These are phyloP conservation scores for Pseudisothecium myosuroides DNA, from an alignment of 225 moss, liverwort and hornwort species.

Conservation along the genomic window DNA sequence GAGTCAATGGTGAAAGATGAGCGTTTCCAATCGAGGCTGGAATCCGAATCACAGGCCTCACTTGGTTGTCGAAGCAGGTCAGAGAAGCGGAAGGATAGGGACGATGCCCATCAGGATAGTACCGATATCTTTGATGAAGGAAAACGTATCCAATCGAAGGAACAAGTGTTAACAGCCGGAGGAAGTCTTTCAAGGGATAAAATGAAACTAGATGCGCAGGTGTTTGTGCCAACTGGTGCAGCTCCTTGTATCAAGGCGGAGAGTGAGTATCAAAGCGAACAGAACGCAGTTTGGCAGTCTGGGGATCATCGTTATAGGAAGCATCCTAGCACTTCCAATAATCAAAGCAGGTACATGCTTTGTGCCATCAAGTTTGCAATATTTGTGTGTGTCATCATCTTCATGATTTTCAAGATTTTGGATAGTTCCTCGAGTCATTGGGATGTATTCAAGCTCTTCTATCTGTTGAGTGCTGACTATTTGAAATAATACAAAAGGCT, in stretches of 20 bases:
- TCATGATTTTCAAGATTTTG: neutral
- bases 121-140: neutral
- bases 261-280: neutral
- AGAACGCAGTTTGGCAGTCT: neutral
- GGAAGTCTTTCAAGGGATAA: neutral
- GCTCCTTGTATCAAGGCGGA: neutral
- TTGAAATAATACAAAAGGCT: neutral
- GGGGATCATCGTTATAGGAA: neutral
- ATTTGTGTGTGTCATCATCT: neutral
- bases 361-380: neutral
- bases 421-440: neutral
- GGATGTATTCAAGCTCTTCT: neutral
- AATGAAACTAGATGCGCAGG: neutral
- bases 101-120: neutral
- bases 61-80: neutral
- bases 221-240: neutral
- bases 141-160: neutral
- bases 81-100: slow-evolving; percentile 33
- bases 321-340: neutral
- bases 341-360: slow-evolving; percentile 14
- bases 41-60: neutral
- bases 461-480: neutral
- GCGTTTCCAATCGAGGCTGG: neutral
- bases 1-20: neutral
- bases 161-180: neutral